phyloP scores from a whole-genome alignment of 2,329 filamentous ascomycete species.

The Aspergillus sclerotialis region DNA sequence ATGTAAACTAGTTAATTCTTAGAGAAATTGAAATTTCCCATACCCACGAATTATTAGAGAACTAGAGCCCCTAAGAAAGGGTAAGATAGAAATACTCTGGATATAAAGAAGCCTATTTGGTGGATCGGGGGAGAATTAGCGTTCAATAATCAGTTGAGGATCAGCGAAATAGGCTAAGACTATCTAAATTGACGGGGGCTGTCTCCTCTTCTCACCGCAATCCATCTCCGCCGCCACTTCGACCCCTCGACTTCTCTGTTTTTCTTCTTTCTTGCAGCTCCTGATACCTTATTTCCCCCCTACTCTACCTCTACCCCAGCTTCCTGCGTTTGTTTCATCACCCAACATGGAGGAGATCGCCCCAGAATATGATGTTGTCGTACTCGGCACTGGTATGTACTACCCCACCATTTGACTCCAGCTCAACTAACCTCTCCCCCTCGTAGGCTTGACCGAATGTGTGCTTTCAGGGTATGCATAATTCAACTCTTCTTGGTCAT shows the following conservation, averaged over 20 bases:
- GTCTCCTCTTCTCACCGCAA: neutral
- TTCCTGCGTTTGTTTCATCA: neutral
- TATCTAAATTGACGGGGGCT: too few relatives aligned
- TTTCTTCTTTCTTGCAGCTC: neutral
- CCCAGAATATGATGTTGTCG: constrained; percentile 96
- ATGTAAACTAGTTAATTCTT: too few relatives aligned
- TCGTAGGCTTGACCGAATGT: constrained; percentile 88
- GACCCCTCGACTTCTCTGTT: neutral
- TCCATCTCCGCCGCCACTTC: neutral
- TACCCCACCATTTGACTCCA: constrained; percentile 28
- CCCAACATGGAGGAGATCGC: constrained; percentile 91
- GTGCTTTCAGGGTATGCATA: constrained; percentile 82
- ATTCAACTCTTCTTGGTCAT: constrained; percentile 7
- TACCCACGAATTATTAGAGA: too few relatives aligned
- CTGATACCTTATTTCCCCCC: neutral
- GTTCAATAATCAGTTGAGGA: too few relatives aligned
- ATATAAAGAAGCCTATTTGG: too few relatives aligned
- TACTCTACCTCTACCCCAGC: neutral
- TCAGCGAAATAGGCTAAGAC: too few relatives aligned
- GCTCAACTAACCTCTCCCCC: constrained; percentile 25
- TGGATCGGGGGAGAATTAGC: too few relatives aligned
- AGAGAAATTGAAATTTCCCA: too few relatives aligned
- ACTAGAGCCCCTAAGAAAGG: too few relatives aligned
- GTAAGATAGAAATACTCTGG: too few relatives aligned
- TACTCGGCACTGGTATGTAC: constrained; percentile 86